Evolutionary conservation across 2,329 filamentous ascomycete species (phyloP).

Genomic region (Aspergillus spinulosporus): DNA sequence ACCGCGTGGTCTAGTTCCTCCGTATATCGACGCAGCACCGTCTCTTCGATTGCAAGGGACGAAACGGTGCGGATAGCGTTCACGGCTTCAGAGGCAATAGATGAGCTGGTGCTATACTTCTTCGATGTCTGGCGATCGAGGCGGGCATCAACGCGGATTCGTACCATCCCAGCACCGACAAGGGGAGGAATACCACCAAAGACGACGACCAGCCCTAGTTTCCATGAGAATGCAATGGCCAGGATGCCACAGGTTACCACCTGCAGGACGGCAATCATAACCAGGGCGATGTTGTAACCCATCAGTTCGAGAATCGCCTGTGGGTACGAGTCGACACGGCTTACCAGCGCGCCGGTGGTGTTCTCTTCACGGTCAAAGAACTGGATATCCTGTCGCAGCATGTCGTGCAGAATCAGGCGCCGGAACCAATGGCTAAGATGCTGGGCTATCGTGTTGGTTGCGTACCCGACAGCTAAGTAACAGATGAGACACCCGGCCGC

Average conservation of each 20-base stretch:
- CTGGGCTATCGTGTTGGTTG: slow-evolving; percentile 66
- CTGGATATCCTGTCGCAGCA: slow-evolving; percentile 87
- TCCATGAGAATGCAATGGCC: slow-evolving; percentile 52
- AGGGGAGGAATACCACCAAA: slow-evolving; percentile 51
- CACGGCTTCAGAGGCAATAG: slow-evolving; percentile 82
- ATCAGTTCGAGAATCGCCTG: slow-evolving; percentile 66
- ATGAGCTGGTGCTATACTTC: slow-evolving; percentile 70
- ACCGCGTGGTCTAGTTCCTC: slow-evolving; percentile 55
- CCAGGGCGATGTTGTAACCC: slow-evolving; percentile 75
- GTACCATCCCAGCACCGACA: slow-evolving; percentile 48
- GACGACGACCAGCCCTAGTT: slow-evolving; percentile 51
- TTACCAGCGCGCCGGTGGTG: slow-evolving; percentile 76
- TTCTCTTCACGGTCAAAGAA: slow-evolving; percentile 93
- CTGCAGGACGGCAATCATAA: slow-evolving; percentile 71
- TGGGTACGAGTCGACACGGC: slow-evolving; percentile 34
- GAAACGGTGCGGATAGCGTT: slow-evolving; percentile 92
- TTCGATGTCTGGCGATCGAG: slow-evolving; percentile 75
- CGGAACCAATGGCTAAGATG: slow-evolving; percentile 75
- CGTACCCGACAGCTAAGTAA: slow-evolving; percentile 56
- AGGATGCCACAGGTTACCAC: slow-evolving; percentile 50
- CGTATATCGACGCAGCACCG: slow-evolving; percentile 74
- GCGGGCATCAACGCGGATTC: slow-evolving; percentile 68
- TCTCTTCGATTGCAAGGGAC: slow-evolving; percentile 79
- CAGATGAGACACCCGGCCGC: slow-evolving; percentile 42
- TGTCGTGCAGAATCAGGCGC: slow-evolving; percentile 79